Conservation (phyloP, 192 early-diverging fungal genomes). For the Jimgerdemannia flammicorona region DNA sequence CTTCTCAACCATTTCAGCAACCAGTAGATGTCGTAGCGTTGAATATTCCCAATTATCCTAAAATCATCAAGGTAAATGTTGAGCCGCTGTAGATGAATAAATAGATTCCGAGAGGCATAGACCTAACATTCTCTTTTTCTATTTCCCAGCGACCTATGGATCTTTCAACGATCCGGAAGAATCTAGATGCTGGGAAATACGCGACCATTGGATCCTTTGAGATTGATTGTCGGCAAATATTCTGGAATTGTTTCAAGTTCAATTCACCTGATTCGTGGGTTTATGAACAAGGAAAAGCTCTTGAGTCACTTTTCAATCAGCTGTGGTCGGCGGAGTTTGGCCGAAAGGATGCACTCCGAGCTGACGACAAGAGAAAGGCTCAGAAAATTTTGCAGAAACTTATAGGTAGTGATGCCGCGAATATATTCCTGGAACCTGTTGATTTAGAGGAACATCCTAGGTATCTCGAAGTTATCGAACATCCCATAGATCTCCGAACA, state of each 20-base stretch:
- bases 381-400: conserved; percentile 40
- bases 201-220: conserved; percentile 16
- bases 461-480: conserved; percentile 61
- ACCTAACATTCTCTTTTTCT: not conserved
- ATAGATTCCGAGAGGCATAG: too few species aligned
- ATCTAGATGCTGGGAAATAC: conserved; percentile 33
- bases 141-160: conserved; percentile 49
- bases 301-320: conserved; percentile 39
- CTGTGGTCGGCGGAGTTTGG: conserved; percentile 11
- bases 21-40: conserved; percentile 39
- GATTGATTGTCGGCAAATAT: conserved; percentile 55
- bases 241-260: conserved; percentile 62
- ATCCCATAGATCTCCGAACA: conserved; percentile 73
- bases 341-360: conserved; percentile 4
- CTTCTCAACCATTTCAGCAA: conserved; percentile 2
- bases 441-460: conserved; percentile 61
- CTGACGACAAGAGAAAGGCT: conserved; percentile 20
- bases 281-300: conserved; percentile 49
- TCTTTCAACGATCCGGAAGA: conserved; percentile 41
- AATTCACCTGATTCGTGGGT: conserved; percentile 71
- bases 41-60: conserved; percentile 59
- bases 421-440: conserved; percentile 65
- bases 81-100: too few species aligned
- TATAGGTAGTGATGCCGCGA: conserved; percentile 49
- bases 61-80: conserved; percentile 40